Conservation (phyloP, 371 early-diverging fungal species). For the Rhizopus microsporus region DNA sequence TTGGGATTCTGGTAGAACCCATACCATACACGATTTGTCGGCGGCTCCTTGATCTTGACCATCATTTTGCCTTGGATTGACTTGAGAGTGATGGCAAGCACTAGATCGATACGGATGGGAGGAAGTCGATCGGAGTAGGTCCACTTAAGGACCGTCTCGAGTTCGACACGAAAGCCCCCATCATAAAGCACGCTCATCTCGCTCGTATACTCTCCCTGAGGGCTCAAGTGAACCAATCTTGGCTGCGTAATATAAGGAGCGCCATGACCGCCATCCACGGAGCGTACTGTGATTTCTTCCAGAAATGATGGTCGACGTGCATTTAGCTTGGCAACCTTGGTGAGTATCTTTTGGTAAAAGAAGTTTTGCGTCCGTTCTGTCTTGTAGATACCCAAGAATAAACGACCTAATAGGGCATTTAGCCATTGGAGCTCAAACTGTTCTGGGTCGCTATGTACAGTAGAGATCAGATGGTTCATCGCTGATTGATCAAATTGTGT, state of each 20-base stretch:
- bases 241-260: slow-evolving; percentile 82
- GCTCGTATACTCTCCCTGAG: slow-evolving; percentile 71
- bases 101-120: slow-evolving; percentile 73
- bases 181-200: slow-evolving; percentile 80
- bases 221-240: slow-evolving; percentile 62
- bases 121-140: slow-evolving; percentile 55
- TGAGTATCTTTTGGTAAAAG: slow-evolving; percentile 64
- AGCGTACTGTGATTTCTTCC: slow-evolving; percentile 76
- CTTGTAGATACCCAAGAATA: slow-evolving; percentile 74
- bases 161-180: slow-evolving; percentile 72
- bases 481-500: slow-evolving; percentile 58
- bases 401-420: slow-evolving; percentile 84
- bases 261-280: slow-evolving; percentile 77
- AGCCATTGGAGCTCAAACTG: slow-evolving; percentile 77
- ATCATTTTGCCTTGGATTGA: slow-evolving; percentile 73
- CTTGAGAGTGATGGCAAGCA: slow-evolving; percentile 73
- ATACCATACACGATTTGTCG: slow-evolving; percentile 86
- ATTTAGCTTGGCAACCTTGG: slow-evolving; percentile 67
- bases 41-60: slow-evolving; percentile 81
- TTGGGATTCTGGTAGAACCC: slow-evolving; percentile 83
- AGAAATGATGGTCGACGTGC: slow-evolving; percentile 73
- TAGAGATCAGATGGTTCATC: slow-evolving; percentile 53
- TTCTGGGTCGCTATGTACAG: slow-evolving; percentile 54
- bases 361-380: slow-evolving; percentile 59
- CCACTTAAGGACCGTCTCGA: slow-evolving; percentile 59